A percentile compares a stretch with the other conserved stretches of the same genome.
These are phyloP conservation scores for Pythium plurisporium DNA, from an alignment of 352 stramenopile species.

Conservation along the genomic window DNA sequence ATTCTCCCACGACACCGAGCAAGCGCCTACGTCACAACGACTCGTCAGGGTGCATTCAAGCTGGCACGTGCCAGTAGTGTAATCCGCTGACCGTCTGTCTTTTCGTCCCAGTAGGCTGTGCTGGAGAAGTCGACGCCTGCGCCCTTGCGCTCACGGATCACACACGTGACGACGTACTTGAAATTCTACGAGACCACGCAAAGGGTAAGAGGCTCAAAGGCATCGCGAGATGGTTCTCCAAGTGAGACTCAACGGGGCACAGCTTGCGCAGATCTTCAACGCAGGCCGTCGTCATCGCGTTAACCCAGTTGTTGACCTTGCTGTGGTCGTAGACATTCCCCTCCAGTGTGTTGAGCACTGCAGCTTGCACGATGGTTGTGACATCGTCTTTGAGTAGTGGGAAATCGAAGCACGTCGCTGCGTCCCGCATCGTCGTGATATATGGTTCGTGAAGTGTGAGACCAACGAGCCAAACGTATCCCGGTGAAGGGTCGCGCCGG, in stretches of 20 bases:
- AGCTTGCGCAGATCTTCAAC: slow-evolving; percentile 63
- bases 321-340: slow-evolving; percentile 74
- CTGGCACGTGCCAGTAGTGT: too few species aligned
- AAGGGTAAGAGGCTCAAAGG: too few species aligned
- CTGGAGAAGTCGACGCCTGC: slow-evolving; percentile 60
- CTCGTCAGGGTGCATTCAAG: too few species aligned
- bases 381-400: slow-evolving; percentile 69
- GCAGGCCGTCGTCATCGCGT: slow-evolving; percentile 57
- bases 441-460: neutral
- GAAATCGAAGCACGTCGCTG: slow-evolving; percentile 61
- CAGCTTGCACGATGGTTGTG: slow-evolving; percentile 67
- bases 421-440: slow-evolving; percentile 13
- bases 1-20: slow-evolving; percentile 76
- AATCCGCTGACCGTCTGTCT: slow-evolving; percentile 48
- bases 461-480: slow-evolving; percentile 17
- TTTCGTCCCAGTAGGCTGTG: slow-evolving; percentile 68
- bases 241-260: slow-evolving; percentile 52
- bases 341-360: slow-evolving; percentile 64
- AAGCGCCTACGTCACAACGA: slow-evolving; percentile 34
- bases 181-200: slow-evolving; percentile 51
- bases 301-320: slow-evolving; percentile 78
- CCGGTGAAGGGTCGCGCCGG: slow-evolving; percentile 19
- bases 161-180: slow-evolving; percentile 80
- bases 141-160: slow-evolving; percentile 61
- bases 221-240: too few species aligned